Percentiles rank a stretch among this genome's conserved stretches.
These are phyloP conservation scores for Rhizophora mangle DNA, from an alignment of 345 rosid genomes.

Conservation along the genomic window DNA sequence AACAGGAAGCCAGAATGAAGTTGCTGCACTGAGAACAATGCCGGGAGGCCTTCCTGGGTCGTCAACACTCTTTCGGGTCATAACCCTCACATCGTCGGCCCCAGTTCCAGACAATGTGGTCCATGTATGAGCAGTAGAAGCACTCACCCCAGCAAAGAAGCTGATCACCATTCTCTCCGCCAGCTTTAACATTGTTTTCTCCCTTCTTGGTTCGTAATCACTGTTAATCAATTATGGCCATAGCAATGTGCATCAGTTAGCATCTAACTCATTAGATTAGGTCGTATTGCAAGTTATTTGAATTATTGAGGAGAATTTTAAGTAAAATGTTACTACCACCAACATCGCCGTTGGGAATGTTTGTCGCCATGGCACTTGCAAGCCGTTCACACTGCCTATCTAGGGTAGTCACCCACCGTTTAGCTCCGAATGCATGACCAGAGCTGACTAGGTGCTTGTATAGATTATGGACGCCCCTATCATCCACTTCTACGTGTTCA, in stretches of 20 bases:
- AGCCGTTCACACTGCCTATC: conserved; percentile 77
- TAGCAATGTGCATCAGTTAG: neutral
- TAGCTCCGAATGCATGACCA: conserved; percentile 83
- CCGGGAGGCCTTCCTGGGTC: conserved; percentile 92
- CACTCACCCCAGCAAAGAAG: conserved; percentile 71
- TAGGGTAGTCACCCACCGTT: conserved; percentile 80
- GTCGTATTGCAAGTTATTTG: no score
- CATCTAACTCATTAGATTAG: neutral
- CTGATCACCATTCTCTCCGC: conserved; percentile 75
- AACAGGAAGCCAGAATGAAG: conserved; percentile 93
- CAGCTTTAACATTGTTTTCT: conserved; percentile 69
- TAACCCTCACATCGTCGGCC: conserved; percentile 68
- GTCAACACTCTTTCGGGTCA: conserved; percentile 66
- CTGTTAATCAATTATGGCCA: conserved; percentile 25
- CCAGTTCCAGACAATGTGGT: conserved; percentile 55
- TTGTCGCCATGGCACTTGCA: conserved; percentile 60
- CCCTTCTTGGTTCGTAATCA: conserved; percentile 59
- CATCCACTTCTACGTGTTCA: conserved; percentile 88
- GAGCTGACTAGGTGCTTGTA: conserved; percentile 60
- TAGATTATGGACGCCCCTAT: conserved; percentile 56
- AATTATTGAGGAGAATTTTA: no score
- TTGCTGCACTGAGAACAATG: conserved; percentile 70
- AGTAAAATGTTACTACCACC: conserved; percentile 36
- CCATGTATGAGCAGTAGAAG: conserved; percentile 73
- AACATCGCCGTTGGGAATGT: conserved; percentile 45